Evolutionary conservation across 768 basidiomycete species (phyloP).

Genomic region (Russula virescens): DNA sequence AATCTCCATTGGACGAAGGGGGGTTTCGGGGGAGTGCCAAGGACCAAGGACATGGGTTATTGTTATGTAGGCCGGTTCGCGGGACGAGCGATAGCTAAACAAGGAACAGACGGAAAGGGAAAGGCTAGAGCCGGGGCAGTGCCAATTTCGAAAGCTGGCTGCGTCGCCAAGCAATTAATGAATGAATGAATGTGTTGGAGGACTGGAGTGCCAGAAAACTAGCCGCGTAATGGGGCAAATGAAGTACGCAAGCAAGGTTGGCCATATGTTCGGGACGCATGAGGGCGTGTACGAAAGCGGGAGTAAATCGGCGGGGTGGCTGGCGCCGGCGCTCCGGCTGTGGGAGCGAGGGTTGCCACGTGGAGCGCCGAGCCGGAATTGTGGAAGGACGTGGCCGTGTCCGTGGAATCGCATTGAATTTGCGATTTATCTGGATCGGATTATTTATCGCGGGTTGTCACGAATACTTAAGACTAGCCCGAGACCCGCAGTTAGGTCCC

Average conservation of each 20-base stretch:
- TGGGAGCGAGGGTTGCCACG: slow-evolving; percentile 15
- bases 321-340: slow-evolving; percentile 21
- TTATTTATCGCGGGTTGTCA: slow-evolving; percentile 14
- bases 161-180: neutral
- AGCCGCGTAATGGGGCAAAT: neutral
- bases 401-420: slow-evolving; percentile 23
- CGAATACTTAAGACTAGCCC: slow-evolving; percentile 21
- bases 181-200: neutral
- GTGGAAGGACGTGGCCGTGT: slow-evolving; percentile 16
- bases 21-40: neutral
- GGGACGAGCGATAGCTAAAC: slow-evolving; percentile 6
- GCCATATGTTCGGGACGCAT: slow-evolving; percentile 7
- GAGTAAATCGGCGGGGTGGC: slow-evolving; percentile 13
- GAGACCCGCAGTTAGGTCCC: slow-evolving; percentile 21
- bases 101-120: neutral
- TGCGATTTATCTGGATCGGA: slow-evolving; percentile 17
- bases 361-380: slow-evolving; percentile 15
- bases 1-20: slow-evolving; percentile 1
- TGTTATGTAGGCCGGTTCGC: slow-evolving; percentile 5
- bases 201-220: neutral
- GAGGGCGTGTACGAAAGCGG: neutral
- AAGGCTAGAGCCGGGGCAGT: neutral
- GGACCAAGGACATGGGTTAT: neutral
- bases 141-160: neutral
- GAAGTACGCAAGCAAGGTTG: neutral